Evolutionary conservation across 2,329 filamentous ascomycete species (phyloP).

Genomic region (Colletotrichum tabaci): DNA sequence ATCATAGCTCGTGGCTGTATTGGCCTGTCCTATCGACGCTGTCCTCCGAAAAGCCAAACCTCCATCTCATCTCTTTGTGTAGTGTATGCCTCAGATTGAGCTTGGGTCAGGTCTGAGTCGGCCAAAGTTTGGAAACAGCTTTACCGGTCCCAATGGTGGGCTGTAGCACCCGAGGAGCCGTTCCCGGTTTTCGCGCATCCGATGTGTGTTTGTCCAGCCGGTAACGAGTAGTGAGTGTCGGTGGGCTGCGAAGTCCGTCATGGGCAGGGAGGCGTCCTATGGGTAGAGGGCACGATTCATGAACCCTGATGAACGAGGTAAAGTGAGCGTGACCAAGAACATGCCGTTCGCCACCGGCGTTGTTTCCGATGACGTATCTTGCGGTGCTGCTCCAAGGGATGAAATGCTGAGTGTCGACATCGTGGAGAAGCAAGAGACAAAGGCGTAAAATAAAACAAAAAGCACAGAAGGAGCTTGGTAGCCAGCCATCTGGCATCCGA

Average conservation of each 20-base stretch:
- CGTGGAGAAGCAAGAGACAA: background rate
- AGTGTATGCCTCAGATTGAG: slow-evolving; percentile 28
- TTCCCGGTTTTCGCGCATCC: slow-evolving; percentile 19
- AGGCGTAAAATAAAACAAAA: background rate
- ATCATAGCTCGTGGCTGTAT: slow-evolving; percentile 23
- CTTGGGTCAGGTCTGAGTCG: slow-evolving; percentile 21
- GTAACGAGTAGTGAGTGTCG: background rate
- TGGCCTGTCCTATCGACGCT: slow-evolving; percentile 23
- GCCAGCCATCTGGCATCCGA: slow-evolving; percentile 8
- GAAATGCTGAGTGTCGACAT: background rate
- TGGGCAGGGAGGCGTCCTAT: slow-evolving; percentile 1
- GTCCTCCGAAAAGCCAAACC: slow-evolving; percentile 25
- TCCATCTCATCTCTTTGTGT: slow-evolving; percentile 30
- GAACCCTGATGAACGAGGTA: background rate
- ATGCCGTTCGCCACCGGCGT: background rate
- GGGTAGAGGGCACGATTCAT: slow-evolving; percentile 3
- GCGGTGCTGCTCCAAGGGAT: background rate
- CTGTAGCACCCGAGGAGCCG: slow-evolving; percentile 34
- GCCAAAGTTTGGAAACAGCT: slow-evolving; percentile 31
- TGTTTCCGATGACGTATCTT: background rate
- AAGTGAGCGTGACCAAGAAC: background rate
- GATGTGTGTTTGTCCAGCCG: background rate
- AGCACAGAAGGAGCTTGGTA: slow-evolving; percentile 9
- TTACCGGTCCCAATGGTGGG: slow-evolving; percentile 23
- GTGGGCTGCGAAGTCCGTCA: slow-evolving; percentile 21